Evolutionary conservation across 495 filamentous ascomycete genomes (phyloP), one percentile per base, ranked within the genome.

Genomic region (Aspergillus kassunensis): DNA sequence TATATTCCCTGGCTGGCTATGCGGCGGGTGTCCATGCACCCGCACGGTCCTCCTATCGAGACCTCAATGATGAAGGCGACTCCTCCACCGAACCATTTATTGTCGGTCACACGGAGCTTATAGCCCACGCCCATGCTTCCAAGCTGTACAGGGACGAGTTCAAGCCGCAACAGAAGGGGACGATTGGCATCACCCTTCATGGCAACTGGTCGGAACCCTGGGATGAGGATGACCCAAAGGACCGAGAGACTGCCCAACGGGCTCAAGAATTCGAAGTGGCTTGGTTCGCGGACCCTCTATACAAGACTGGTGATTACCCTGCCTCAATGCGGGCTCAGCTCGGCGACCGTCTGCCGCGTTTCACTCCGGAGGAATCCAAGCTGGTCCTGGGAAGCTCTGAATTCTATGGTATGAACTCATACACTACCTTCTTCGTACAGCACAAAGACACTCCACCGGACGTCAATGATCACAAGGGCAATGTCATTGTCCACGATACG

Each of bases 331-430:
- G 71, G 15, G 61, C 64, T 23, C 75, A 78, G 51, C 67, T 76
- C n/a, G 75, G 74, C 6, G 70, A 74, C 46, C 66, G 75, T 3
- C 60, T 77, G 15, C 75, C 75, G 11, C 59, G 53, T 13, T 76
- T 74, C 43, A 76, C 71, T 3, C 53, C 61, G 1, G 70, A 72
- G 19, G 72, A 78, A 44, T 60, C 61, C 1, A 51, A 60, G 48
- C 63, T 78, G 30, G 65, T 79, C 6, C 61, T 70, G 11, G 74
- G 72, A 11, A 73, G 69, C 34, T 73, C 70, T 4, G 75, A 77
- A 48, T 78, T 78, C 51, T 78, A 78, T 57, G 75, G 73, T 7
- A 78, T 78, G 75, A 78, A 77, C 56, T 69, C 65, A 27, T 78
- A 78, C 59, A 77, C 75, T 3, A 64, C 72, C 18, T 74, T 75